Evolutionary conservation across 2,329 filamentous ascomycete genomes (phyloP).

Genomic region (Chrysoporthe cubensis): DNA sequence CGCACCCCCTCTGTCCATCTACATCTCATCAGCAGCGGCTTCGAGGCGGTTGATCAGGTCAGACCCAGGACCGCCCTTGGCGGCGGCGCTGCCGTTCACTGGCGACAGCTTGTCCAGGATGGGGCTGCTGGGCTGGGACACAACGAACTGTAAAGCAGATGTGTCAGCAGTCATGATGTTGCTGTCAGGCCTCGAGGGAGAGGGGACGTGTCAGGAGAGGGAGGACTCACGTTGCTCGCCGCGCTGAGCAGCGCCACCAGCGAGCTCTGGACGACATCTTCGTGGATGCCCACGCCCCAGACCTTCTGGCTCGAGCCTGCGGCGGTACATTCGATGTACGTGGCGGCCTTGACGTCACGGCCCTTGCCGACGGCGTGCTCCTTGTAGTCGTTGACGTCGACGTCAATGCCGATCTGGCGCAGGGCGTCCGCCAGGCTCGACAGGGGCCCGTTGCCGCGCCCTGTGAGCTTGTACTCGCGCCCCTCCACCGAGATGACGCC

Average conservation of each 20-base stretch:
- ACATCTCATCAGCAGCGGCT: slow-evolving; percentile 33
- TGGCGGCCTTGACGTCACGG: slow-evolving; percentile 86
- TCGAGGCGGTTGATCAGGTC: slow-evolving; percentile 42
- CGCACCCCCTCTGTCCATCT: background rate
- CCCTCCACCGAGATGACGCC: slow-evolving; percentile 85
- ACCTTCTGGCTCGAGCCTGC: slow-evolving; percentile 70
- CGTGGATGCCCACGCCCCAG: slow-evolving; percentile 90
- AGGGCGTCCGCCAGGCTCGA: slow-evolving; percentile 86
- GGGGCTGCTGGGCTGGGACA: slow-evolving; percentile 71
- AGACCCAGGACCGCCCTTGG: slow-evolving; percentile 32
- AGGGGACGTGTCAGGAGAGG: background rate
- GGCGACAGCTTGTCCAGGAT: slow-evolving; percentile 45
- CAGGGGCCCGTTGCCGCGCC: slow-evolving; percentile 87
- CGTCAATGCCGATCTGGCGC: slow-evolving; percentile 75
- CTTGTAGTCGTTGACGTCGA: slow-evolving; percentile 94
- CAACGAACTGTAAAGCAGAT: slow-evolving; percentile 63
- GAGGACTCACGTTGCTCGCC: slow-evolving; percentile 75
- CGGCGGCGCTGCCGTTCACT: slow-evolving; percentile 27
- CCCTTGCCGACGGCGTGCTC: slow-evolving; percentile 89
- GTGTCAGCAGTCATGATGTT: background rate
- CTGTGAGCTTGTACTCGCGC: slow-evolving; percentile 75
- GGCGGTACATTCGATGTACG: slow-evolving; percentile 88
- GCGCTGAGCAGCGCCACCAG: slow-evolving; percentile 84
- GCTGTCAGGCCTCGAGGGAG: background rate
- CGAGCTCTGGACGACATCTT: slow-evolving; percentile 89